A percentile compares a stretch with the other conserved stretches of the same genome.
Evolutionary conservation across 2,329 filamentous ascomycete genomes (phyloP).

Genomic region (Colletotrichum lini): DNA sequence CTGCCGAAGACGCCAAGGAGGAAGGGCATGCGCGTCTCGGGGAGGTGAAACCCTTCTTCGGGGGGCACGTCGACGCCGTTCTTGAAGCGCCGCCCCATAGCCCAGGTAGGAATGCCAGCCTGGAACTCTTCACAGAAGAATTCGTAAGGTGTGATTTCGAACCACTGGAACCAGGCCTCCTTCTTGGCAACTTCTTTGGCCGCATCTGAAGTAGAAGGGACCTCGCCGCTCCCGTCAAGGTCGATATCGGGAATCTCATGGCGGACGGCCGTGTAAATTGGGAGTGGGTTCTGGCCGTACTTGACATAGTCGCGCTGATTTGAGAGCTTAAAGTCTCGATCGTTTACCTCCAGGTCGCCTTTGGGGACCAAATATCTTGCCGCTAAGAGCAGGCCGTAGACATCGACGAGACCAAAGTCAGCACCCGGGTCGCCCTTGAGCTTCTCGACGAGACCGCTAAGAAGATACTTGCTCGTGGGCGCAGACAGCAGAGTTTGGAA

Average conservation of each 20-base stretch:
- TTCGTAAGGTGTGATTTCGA: conserved; percentile 94
- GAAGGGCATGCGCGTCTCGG: conserved; percentile 86
- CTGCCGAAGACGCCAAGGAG: conserved; percentile 97
- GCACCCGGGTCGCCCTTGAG: conserved; percentile 85
- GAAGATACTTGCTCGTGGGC: conserved; percentile 92
- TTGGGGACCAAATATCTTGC: conserved; percentile 88
- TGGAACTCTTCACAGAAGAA: conserved; percentile 94
- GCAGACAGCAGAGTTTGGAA: conserved; percentile 86
- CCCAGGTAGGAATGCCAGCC: conserved; percentile 96
- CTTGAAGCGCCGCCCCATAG: conserved; percentile 86
- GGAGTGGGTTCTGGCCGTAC: conserved; percentile 85
- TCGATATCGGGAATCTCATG: conserved; percentile 88
- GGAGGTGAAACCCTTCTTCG: conserved; percentile 78
- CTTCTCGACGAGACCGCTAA: conserved; percentile 92
- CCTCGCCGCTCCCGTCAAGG: conserved; percentile 54
- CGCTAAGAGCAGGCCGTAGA: conserved; percentile 90
- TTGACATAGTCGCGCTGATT: conserved; percentile 85
- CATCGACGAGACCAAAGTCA: conserved; percentile 90
- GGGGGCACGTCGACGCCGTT: conserved; percentile 76
- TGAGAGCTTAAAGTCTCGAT: conserved; percentile 89
- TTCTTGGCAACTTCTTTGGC: conserved; percentile 68
- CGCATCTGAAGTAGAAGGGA: conserved; percentile 57
- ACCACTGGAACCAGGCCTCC: conserved; percentile 98
- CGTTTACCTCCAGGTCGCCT: conserved; percentile 83
- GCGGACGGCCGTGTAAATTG: conserved; percentile 95